Conservation (phyloP, 495 filamentous ascomycete species). For the Podospora tetraspora region DNA sequence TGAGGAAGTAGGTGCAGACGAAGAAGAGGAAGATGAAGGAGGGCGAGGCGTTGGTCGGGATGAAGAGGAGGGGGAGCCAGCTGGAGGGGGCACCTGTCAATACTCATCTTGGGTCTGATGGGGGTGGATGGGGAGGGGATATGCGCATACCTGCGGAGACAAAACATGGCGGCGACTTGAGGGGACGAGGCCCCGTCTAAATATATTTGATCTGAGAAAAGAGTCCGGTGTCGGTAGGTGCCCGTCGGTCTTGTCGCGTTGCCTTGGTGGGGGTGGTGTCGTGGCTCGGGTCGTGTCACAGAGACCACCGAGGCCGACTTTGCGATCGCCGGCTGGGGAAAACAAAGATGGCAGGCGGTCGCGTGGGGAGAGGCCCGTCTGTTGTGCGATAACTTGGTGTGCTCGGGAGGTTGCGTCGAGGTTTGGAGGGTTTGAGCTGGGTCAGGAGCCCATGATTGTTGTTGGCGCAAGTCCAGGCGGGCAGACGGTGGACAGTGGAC, state of each 20-base stretch:
- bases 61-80: slow-evolving; percentile 70
- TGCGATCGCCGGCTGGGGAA: neutral
- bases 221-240: neutral
- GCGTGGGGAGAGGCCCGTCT: neutral
- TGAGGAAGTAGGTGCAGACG: slow-evolving; percentile 81
- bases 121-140: slow-evolving; percentile 2
- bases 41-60: slow-evolving; percentile 71
- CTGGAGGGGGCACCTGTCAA: slow-evolving; percentile 31
- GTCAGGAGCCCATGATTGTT: neutral
- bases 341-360: neutral
- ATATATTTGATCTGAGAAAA: neutral
- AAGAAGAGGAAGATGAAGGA: slow-evolving; percentile 89
- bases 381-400: neutral
- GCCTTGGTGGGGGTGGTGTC: neutral
- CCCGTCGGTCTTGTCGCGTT: neutral
- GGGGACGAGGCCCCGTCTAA: neutral
- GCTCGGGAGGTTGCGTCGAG: neutral
- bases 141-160: slow-evolving; percentile 72
- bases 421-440: neutral
- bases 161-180: slow-evolving; percentile 58
- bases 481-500: neutral
- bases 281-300: neutral
- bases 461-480: neutral
- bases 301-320: neutral
- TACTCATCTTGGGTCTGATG: slow-evolving; percentile 7